phyloP scores from a whole-genome alignment of 768 basidiomycete species.

The Phlebiopsis gigantea region DNA sequence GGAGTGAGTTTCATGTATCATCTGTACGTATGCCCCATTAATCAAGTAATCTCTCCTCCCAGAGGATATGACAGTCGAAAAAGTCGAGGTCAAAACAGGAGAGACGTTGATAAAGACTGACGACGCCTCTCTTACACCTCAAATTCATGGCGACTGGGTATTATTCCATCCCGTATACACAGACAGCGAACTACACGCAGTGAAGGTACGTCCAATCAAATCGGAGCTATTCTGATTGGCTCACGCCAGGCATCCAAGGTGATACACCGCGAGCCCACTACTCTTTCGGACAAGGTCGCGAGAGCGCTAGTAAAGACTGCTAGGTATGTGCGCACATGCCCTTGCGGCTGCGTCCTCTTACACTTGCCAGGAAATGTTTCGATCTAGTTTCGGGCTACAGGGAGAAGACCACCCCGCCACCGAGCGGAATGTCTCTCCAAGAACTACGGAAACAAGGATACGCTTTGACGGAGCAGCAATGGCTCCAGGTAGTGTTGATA shows the following conservation, averaged over 20 bases:
- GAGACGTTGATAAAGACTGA: conserved; percentile 4
- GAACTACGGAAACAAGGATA: conserved; percentile 74
- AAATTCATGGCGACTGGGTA: conserved; percentile 70
- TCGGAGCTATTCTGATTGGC: neutral
- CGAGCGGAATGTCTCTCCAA: conserved; percentile 59
- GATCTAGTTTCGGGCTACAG: conserved; percentile 86
- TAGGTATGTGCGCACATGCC: conserved; percentile 30
- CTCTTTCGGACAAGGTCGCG: conserved; percentile 71
- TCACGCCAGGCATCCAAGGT: conserved; percentile 39
- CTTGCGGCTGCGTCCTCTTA: neutral
- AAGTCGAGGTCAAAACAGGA: neutral
- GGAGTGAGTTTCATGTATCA: conserved; percentile 19
- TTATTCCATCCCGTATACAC: conserved; percentile 92
- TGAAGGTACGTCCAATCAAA: conserved; percentile 44
- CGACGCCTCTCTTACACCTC: conserved; percentile 12
- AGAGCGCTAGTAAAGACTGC: conserved; percentile 51
- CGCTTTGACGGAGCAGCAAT: conserved; percentile 66
- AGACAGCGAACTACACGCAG: conserved; percentile 62
- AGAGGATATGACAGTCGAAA: conserved; percentile 15
- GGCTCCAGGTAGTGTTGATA: conserved; percentile 56
- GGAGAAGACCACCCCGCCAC: conserved; percentile 58
- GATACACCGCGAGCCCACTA: conserved; percentile 59
- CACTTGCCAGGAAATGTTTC: conserved; percentile 50
- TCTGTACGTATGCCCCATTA: neutral
- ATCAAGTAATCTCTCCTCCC: neutral